phyloP scores from a whole-genome alignment of 306 rosid genomes.

The Trifolium repens region DNA sequence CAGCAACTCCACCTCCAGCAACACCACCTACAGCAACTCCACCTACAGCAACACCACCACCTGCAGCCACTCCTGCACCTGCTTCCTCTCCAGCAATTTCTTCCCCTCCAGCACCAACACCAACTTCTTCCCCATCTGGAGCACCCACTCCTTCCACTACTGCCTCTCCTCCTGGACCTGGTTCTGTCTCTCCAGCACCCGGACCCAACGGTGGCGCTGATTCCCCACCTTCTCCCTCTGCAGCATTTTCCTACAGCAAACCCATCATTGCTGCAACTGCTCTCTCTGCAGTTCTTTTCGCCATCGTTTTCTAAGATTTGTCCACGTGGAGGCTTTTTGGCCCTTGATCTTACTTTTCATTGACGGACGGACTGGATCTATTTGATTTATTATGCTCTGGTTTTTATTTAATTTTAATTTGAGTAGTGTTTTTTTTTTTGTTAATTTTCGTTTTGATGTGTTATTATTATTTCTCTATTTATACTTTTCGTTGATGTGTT shows the following conservation, averaged over 20 bases:
- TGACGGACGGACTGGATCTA: constrained; percentile 68
- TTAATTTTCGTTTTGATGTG: not conserved
- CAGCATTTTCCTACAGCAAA: constrained; percentile 54
- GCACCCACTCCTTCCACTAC: not conserved
- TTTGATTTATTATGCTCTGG: constrained; percentile 40
- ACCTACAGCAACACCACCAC: constrained; percentile 35
- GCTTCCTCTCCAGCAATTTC: constrained; percentile 3
- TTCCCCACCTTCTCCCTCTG: constrained; percentile 31
- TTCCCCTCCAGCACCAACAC: constrained; percentile 40
- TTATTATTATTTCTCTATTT: constrained; percentile 22
- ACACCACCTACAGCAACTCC: constrained; percentile 43
- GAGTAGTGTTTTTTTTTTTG: constrained; percentile 29
- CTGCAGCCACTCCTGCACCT: constrained; percentile 11
- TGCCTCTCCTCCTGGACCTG: not conserved
- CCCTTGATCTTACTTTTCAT: constrained; percentile 46
- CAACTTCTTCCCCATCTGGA: not conserved
- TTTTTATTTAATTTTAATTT: constrained; percentile 28
- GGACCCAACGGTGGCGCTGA: not conserved
- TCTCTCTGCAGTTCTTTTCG: constrained; percentile 64
- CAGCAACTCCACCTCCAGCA: constrained; percentile 35
- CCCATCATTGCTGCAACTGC: constrained; percentile 63
- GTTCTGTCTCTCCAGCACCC: not conserved
- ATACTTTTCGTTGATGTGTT: constrained; percentile 43
- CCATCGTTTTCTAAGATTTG: constrained; percentile 40
- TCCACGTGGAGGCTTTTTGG: constrained; percentile 46